Conservation (phyloP, 2,329 filamentous ascomycete species). For the Ambrosiella xylebori region DNA sequence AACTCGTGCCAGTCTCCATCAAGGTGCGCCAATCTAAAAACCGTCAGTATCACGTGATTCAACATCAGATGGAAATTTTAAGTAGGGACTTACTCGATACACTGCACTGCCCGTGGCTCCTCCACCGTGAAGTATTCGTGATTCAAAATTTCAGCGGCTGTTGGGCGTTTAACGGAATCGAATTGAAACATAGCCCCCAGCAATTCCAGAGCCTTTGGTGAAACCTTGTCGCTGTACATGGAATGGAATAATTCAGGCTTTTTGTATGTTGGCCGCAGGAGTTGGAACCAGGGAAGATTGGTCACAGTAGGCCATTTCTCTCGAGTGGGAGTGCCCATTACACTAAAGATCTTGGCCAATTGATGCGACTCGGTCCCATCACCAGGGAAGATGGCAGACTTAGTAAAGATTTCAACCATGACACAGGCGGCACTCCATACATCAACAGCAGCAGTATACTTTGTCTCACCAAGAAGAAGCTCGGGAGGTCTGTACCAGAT, state of each 20-base stretch:
- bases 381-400: conserved; percentile 84
- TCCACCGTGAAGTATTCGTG: conserved; percentile 81
- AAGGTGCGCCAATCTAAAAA: conserved; percentile 50
- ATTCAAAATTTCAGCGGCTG: conserved; percentile 64
- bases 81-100: conserved; percentile 50
- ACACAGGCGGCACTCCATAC: conserved; percentile 97
- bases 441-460: conserved; percentile 78
- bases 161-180: conserved; percentile 69
- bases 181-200: conserved; percentile 74
- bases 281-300: conserved; percentile 96
- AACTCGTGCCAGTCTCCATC: conserved; percentile 98
- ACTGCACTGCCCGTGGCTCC: conserved; percentile 58
- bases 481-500: conserved; percentile 95
- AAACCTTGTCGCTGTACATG: conserved; percentile 62
- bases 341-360: conserved; percentile 86
- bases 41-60: conserved; percentile 18
- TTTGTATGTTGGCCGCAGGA: conserved; percentile 62
- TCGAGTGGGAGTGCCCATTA: conserved; percentile 74
- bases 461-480: conserved; percentile 75
- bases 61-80: conserved; percentile 1
- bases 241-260: conserved; percentile 63
- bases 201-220: conserved; percentile 66
- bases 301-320: conserved; percentile 74
- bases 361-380: conserved; percentile 93
- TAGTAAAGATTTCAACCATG: conserved; percentile 88